Conservation (phyloP, 345 rosid genomes). For the Lenwebbia sp. region DNA sequence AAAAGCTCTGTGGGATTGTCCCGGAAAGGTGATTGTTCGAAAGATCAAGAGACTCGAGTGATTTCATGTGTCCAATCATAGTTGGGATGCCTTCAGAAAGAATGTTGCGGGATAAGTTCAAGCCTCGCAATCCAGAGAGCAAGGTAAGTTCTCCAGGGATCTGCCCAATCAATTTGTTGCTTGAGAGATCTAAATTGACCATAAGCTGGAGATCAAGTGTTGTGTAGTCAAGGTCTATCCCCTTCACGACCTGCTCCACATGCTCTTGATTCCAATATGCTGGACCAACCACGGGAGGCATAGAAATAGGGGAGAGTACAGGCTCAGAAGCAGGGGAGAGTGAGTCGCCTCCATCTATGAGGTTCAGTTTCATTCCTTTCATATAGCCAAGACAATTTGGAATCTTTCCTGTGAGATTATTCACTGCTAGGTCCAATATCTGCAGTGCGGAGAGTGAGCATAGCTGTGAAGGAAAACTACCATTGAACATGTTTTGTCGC, state of each 20-base stretch:
- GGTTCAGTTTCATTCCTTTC: background rate
- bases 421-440: background rate
- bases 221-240: too few species aligned
- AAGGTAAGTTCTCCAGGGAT: too few species aligned
- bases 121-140: background rate
- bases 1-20: background rate
- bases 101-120: background rate
- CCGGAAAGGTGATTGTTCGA: background rate
- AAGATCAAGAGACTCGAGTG: background rate
- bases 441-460: background rate
- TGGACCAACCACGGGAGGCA: too few species aligned
- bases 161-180: too few species aligned
- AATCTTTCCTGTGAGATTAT: background rate
- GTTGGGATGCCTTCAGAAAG: background rate
- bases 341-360: accelerated
- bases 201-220: too few species aligned
- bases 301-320: too few species aligned
- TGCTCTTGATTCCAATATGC: too few species aligned
- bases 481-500: background rate
- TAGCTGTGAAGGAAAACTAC: background rate
- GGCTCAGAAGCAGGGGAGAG: too few species aligned
- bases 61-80: background rate
- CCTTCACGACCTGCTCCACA: too few species aligned
- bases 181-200: too few species aligned
- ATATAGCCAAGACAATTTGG: background rate